A percentile compares a stretch with the other conserved stretches of the same genome.
phyloP scores from a whole-genome alignment of 108 stramenopile genomes.

The Cyclotella atomus region DNA sequence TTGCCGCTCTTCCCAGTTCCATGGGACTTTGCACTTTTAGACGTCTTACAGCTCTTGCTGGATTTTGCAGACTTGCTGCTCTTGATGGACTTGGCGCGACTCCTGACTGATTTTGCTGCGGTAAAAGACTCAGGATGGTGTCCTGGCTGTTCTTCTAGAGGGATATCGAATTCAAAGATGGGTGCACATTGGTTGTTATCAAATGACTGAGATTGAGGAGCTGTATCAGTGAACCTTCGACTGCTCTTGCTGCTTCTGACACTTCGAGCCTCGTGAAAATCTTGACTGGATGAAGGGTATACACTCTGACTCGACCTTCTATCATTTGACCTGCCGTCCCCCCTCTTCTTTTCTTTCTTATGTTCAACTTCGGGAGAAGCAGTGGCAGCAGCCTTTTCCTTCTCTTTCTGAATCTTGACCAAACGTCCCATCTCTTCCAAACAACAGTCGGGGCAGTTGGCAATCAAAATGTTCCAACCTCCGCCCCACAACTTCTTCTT shows the following conservation, averaged over 20 bases:
- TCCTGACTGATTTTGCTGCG: conserved; percentile 24
- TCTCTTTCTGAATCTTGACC: conserved; percentile 6
- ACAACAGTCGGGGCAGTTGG: conserved; percentile 51
- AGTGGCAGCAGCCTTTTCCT: conserved; percentile 2
- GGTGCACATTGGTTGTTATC: conserved; percentile 18
- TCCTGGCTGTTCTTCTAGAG: conserved; percentile 26
- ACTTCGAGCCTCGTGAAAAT: conserved; percentile 14
- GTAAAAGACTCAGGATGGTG: neutral
- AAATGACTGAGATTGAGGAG: neutral
- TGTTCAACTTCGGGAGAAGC: too few species aligned
- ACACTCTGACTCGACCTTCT: conserved; percentile 4
- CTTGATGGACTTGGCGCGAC: conserved; percentile 31
- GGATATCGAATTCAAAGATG: conserved; percentile 52
- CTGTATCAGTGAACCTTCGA: neutral
- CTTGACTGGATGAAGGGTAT: neutral
- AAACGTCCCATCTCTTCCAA: conserved; percentile 44
- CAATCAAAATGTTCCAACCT: conserved; percentile 40
- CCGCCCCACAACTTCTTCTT: conserved; percentile 46
- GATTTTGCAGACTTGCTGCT: conserved; percentile 25
- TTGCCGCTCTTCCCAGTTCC: conserved; percentile 18
- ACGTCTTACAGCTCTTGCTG: neutral
- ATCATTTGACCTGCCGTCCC: neutral
- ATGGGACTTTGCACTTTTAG: conserved; percentile 4
- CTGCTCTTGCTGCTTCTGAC: conserved; percentile 7
- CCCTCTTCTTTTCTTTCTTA: conserved; percentile 8